Base-by-base conservation (phyloP, 2,329 filamentous ascomycete genomes). In the Fusarium foetens region DNA sequence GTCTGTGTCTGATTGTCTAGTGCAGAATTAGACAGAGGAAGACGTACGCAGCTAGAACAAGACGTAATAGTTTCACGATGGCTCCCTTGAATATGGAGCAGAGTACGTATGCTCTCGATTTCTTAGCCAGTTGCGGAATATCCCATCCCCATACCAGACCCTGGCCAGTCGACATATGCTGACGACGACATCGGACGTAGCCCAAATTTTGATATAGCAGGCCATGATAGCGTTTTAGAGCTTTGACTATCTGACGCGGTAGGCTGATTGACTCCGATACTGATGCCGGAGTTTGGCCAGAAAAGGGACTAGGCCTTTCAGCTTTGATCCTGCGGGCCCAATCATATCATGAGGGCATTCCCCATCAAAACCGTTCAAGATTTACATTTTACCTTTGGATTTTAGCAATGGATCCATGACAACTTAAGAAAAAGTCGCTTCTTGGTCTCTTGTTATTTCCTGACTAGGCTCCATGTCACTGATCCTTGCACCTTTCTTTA, bases 41-140 rank as follows among this genome's bases (percentile, higher is more conserved):
- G 65, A 69, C 66, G 64, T 68, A 68, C 31, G 39, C 45, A 68
- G 43, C 38, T 39, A 39, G 29, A 41, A 45, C 29, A 23, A 68
- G 66, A 68, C 66, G 66, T 68, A 68, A 68, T 68, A 68, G 65
- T 69, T 64, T 69, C 65, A 68, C 51, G 51, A 63, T 9, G 39
- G 39, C 49, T 63, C 66, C 35, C 39, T 64, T 33, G n/a, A 21
- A 36, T 68, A 68, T 69, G 66, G 66, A 51, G 58, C 51, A 42
- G 45, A 64, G 43, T 64, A 68, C 66, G 66, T 68, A 69, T 51
- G 66, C 65, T n/a, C 35, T 64, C 25, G 45, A n/a, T 33, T 33
- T 49, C 41, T 51, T 62, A 45, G 55, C 16, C 41, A 52, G 41
- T 33, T 64, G 49, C 38, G 57, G 49, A 41, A 36, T 58, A 57